A percentile compares a stretch with the other conserved stretches of the same genome.
Conservation (phyloP, 1,284 basidiomycete species). For the Boletus smithii region DNA sequence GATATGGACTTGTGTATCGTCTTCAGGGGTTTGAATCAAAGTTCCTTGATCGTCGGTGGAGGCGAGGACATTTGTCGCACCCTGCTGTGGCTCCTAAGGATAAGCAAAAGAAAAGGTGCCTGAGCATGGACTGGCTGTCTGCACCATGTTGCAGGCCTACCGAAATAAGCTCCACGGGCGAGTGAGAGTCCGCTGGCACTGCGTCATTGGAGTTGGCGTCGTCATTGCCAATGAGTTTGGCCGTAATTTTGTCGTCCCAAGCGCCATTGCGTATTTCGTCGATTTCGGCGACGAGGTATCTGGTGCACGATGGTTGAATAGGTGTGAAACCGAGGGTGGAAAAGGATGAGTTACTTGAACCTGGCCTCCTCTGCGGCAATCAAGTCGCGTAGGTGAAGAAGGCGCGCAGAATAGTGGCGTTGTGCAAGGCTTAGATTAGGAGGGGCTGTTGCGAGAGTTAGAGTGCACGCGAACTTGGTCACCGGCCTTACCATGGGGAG, state of each 20-base stretch:
- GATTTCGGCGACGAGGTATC: slow-evolving; percentile 62
- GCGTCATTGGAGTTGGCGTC: slow-evolving; percentile 7
- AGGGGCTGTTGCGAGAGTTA: slow-evolving; percentile 36
- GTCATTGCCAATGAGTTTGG: slow-evolving; percentile 35
- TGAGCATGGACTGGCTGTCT: too few relatives aligned
- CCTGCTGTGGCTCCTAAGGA: slow-evolving; percentile 17
- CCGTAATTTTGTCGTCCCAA: slow-evolving; percentile 57
- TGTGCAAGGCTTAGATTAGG: slow-evolving; percentile 68
- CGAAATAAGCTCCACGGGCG: too few relatives aligned
- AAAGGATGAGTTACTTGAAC: slow-evolving; percentile 59
- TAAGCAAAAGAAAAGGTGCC: too few relatives aligned
- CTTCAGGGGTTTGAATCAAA: slow-evolving; percentile 3
- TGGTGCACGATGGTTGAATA: slow-evolving; percentile 23
- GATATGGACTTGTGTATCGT: not conserved
- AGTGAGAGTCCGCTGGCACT: slow-evolving; percentile 11
- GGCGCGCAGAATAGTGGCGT: slow-evolving; percentile 65
- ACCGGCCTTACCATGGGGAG: slow-evolving; percentile 38
- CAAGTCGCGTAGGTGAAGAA: slow-evolving; percentile 64
- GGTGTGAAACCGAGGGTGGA: not conserved
- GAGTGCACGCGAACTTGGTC: not conserved
- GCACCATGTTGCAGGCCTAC: too few relatives aligned
- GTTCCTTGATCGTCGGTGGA: slow-evolving; percentile 1
- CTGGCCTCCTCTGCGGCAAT: slow-evolving; percentile 70
- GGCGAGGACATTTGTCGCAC: slow-evolving; percentile 1
- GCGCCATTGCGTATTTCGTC: slow-evolving; percentile 69